Conservation (phyloP, 129 eudicot genomes). For the Mikania micrantha region DNA sequence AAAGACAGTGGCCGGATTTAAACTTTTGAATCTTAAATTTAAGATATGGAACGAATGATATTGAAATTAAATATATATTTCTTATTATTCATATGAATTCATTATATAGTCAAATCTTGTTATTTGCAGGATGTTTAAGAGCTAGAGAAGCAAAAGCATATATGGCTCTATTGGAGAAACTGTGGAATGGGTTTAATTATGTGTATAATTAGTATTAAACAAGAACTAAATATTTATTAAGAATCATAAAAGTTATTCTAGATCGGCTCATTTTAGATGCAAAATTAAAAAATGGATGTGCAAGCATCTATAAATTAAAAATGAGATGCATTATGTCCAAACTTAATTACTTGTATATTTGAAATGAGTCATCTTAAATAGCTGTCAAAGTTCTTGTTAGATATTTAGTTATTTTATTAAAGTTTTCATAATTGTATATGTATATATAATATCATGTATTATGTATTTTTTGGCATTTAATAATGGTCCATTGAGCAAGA, state of each 20-base stretch:
- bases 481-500: too few relatives aligned
- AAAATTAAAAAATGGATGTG: not conserved
- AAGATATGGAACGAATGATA: too few relatives aligned
- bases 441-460: not conserved
- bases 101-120: not conserved
- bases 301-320: not conserved
- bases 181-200: too few relatives aligned
- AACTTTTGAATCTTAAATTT: not conserved
- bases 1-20: too few relatives aligned
- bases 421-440: too few relatives aligned
- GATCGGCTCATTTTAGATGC: not conserved
- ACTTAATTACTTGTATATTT: not conserved
- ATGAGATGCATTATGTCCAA: not conserved
- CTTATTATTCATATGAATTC: not conserved
- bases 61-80: too few relatives aligned
- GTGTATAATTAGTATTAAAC: not conserved
- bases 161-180: too few relatives aligned
- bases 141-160: too few relatives aligned
- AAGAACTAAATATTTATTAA: not conserved
- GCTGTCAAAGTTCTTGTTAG: not conserved
- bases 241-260: not conserved
- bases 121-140: slow-evolving; percentile 10
- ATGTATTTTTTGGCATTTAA: too few relatives aligned
- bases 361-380: not conserved
- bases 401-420: not conserved